phyloP scores from a whole-genome alignment of 305 asterid genomes.

The Fraxinus greggii region DNA sequence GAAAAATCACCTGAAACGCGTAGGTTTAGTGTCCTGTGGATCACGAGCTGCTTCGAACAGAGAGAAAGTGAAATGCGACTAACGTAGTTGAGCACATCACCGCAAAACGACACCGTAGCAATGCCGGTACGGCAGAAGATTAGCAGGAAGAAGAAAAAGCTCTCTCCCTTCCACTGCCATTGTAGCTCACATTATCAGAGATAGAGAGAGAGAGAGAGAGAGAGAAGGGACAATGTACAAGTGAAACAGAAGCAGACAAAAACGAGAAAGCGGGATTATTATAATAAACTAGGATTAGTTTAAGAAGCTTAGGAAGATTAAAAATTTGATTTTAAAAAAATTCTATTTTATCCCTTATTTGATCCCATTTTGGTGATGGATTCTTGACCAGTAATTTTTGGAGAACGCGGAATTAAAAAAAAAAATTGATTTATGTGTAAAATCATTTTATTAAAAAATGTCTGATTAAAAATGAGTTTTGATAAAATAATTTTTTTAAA shows the following conservation, averaged over 20 bases:
- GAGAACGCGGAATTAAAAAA: not conserved
- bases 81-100: not conserved
- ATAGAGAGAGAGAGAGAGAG: conserved; percentile 31
- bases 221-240: conserved; percentile 29
- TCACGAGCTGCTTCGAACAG: conserved; percentile 37
- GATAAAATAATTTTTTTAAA: no score
- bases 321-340: not conserved
- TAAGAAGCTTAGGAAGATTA: not conserved
- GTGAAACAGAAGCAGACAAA: conserved; percentile 41
- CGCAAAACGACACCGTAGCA: conserved; percentile 27
- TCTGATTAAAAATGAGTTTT: no score
- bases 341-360: not conserved
- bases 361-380: not conserved
- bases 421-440: not conserved
- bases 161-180: conserved; percentile 26
- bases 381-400: no score
- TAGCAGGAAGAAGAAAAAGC: conserved; percentile 15
- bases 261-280: conserved; percentile 2
- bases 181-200: conserved; percentile 31
- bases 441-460: no score
- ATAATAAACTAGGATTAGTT: not conserved
- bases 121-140: conserved; percentile 23
- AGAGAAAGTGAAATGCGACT: conserved; percentile 29
- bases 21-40: conserved; percentile 20
- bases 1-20: conserved; percentile 33